phyloP scores from a whole-genome alignment of 352 stramenopile species.

The Phytophthora citricola region DNA sequence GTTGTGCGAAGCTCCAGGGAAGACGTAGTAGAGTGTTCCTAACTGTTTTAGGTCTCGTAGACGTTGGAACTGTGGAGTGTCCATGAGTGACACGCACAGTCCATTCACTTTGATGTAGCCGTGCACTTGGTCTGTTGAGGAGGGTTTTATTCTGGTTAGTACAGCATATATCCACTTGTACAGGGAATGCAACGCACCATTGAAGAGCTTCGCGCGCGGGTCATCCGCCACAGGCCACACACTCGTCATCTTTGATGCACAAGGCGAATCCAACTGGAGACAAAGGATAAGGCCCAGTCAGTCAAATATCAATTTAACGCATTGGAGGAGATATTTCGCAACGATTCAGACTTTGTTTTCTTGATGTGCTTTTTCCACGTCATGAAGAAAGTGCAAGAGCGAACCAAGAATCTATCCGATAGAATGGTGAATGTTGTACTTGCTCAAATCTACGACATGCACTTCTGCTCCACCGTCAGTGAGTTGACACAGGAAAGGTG shows the following conservation, averaged over 20 bases:
- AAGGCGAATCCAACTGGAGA: neutral
- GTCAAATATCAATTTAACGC: too few species aligned
- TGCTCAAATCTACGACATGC: too few species aligned
- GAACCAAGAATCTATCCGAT: too few species aligned
- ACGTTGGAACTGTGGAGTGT: conserved; percentile 95
- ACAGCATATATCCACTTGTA: conserved; percentile 6
- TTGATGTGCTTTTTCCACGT: too few species aligned
- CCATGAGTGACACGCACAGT: conserved; percentile 88
- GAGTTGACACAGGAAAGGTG: too few species aligned
- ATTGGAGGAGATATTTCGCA: too few species aligned
- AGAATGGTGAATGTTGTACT: too few species aligned
- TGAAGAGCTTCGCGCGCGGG: conserved; percentile 67
- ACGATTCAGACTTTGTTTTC: too few species aligned
- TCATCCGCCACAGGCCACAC: conserved; percentile 31
- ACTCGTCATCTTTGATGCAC: conserved; percentile 17
- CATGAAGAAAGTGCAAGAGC: too few species aligned
- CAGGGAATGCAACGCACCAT: conserved; percentile 38
- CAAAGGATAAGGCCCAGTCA: too few species aligned
- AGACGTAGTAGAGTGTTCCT: conserved; percentile 89
- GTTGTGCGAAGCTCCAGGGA: conserved; percentile 91
- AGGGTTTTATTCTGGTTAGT: neutral
- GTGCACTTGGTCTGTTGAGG: conserved; percentile 70
- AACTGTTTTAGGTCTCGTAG: conserved; percentile 96
- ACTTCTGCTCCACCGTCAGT: too few species aligned
- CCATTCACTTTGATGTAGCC: conserved; percentile 82